Percentiles rank a stretch among this genome's conserved stretches.
These are phyloP conservation scores for Stromatinia cepivora DNA, from an alignment of 2,329 filamentous ascomycete species.

Conservation along the genomic window DNA sequence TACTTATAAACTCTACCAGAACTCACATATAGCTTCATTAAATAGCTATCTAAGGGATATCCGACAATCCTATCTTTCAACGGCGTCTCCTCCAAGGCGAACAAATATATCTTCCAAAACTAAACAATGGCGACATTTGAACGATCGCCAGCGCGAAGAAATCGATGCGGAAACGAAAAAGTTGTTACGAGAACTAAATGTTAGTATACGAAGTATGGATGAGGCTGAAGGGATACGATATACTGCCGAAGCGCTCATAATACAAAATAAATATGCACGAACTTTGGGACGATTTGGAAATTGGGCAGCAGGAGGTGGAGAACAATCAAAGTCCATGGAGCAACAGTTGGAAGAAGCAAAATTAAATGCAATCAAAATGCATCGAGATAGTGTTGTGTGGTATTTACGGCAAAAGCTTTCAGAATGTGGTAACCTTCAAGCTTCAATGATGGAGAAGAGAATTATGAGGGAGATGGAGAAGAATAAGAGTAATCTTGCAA, in stretches of 20 bases:
- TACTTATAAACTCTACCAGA: conserved; percentile 52
- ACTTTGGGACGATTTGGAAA: conserved; percentile 63
- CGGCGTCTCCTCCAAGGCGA: conserved; percentile 61
- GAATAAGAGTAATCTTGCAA: conserved; percentile 81
- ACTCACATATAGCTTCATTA: conserved; percentile 79
- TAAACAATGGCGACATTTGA: conserved; percentile 50
- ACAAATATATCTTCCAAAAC: conserved; percentile 36
- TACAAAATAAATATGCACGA: conserved; percentile 67
- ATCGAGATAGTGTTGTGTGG: conserved; percentile 82
- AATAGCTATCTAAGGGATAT: conserved; percentile 78
- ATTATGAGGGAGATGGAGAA: conserved; percentile 84
- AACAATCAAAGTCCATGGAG: conserved; percentile 59
- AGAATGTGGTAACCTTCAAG: conserved; percentile 74
- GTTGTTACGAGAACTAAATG: conserved; percentile 81
- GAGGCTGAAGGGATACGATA: conserved; percentile 81
- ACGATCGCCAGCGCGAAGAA: conserved; percentile 78
- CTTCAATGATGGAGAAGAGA: conserved; percentile 89
- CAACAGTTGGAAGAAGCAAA: conserved; percentile 71
- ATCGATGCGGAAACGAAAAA: conserved; percentile 86
- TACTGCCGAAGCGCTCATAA: conserved; percentile 69
- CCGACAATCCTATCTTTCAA: conserved; percentile 88
- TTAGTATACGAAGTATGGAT: conserved; percentile 74
- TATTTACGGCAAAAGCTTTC: conserved; percentile 75
- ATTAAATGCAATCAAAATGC: conserved; percentile 64
- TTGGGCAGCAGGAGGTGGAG: conserved; percentile 67